Conservation (phyloP, 495 filamentous ascomycete species). For the Aspergillus biplanus region DNA sequence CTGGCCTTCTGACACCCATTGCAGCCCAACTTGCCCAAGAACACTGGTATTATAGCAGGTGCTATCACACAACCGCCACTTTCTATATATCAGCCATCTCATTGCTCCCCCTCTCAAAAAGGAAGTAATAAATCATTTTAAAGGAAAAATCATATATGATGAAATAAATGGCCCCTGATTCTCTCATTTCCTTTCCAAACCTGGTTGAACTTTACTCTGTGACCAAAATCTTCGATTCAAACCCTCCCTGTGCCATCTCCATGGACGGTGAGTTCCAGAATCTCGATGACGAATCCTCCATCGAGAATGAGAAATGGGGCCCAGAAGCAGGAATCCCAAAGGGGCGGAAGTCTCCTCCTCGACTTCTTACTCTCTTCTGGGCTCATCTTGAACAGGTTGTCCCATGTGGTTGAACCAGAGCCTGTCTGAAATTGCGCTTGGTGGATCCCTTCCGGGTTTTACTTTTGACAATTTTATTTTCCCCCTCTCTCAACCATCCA, state of each 20-base stretch:
- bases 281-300: background rate
- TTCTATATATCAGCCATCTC: background rate
- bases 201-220: too few species aligned
- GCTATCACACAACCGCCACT: background rate
- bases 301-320: background rate
- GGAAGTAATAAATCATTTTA: background rate
- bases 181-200: too few species aligned
- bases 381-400: background rate
- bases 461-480: background rate
- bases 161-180: too few species aligned
- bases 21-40: background rate
- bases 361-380: too few species aligned
- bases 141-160: too few species aligned
- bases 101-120: background rate
- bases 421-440: background rate
- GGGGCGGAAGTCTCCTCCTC: background rate
- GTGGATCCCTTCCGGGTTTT: background rate
- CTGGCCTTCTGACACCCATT: background rate
- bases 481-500: background rate
- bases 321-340: background rate
- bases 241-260: too few species aligned
- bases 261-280: background rate
- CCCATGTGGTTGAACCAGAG: constrained; percentile 1
- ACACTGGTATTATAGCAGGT: background rate
- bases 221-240: too few species aligned